Evolutionary conservation across 2,329 filamentous ascomycete species (phyloP).

Genomic region (Diaporthe eres): DNA sequence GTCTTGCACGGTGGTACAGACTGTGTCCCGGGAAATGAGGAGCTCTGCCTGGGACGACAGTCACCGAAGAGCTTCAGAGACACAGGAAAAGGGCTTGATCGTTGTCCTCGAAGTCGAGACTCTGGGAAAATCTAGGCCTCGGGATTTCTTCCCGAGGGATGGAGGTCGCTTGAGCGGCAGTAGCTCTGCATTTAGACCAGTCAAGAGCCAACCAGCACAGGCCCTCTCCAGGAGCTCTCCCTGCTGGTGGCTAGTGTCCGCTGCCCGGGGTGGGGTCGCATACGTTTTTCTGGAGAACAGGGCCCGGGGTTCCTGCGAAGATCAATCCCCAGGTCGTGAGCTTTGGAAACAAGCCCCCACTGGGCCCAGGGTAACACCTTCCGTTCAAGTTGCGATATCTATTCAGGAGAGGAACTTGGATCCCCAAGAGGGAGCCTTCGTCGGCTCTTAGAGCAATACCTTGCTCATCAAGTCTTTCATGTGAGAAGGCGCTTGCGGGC

Average conservation of each 20-base stretch:
- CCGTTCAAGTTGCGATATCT: neutral
- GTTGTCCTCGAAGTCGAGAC: slow-evolving; percentile 21
- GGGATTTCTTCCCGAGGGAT: slow-evolving; percentile 35
- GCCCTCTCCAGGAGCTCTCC: slow-evolving; percentile 25
- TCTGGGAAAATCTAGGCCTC: slow-evolving; percentile 39
- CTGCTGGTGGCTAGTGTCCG: slow-evolving; percentile 29
- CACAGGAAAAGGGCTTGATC: slow-evolving; percentile 22
- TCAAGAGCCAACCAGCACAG: slow-evolving; percentile 33
- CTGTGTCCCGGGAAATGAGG: slow-evolving; percentile 38
- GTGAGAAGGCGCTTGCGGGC: slow-evolving; percentile 15
- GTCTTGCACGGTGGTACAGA: slow-evolving; percentile 38
- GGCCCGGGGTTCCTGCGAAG: neutral
- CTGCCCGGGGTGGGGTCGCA: slow-evolving; percentile 18
- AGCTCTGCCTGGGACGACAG: slow-evolving; percentile 23
- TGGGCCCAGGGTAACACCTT: neutral
- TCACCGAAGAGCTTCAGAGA: slow-evolving; percentile 15
- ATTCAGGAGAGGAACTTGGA: neutral
- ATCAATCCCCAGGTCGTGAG: slow-evolving; percentile 19
- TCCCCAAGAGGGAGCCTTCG: neutral
- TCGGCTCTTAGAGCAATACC: neutral
- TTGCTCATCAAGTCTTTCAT: slow-evolving; percentile 1
- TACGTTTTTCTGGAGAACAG: slow-evolving; percentile 31
- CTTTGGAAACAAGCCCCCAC: slow-evolving; percentile 25
- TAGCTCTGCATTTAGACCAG: slow-evolving; percentile 39
- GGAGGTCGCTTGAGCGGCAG: slow-evolving; percentile 39